Evolutionary conservation across 768 basidiomycete species (phyloP).

Genomic region (Boletus sp.): DNA sequence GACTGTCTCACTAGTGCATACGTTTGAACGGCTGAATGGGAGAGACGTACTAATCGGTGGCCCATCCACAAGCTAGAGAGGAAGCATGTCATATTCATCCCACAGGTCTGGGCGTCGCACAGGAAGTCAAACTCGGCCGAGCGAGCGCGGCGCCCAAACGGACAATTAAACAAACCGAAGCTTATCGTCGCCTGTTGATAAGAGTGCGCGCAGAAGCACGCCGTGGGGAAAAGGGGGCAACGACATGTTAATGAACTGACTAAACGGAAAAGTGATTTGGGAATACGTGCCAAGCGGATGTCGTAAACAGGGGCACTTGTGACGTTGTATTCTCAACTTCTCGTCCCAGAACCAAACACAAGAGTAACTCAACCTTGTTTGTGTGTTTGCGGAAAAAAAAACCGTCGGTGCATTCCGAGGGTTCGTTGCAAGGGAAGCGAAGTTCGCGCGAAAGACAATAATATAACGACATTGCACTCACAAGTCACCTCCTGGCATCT

Average conservation of each 20-base stretch:
- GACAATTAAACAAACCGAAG: constrained; percentile 13
- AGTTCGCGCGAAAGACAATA: not conserved
- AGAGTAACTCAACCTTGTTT: constrained; percentile 17
- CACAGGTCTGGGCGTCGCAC: constrained; percentile 6
- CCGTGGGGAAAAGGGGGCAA: constrained; percentile 11
- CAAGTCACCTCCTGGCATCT: not conserved
- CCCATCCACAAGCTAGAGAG: not conserved
- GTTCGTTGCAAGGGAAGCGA: not conserved
- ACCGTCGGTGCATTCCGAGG: not conserved
- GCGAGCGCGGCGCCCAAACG: not conserved
- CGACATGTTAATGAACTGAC: not conserved
- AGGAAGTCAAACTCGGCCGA: not conserved
- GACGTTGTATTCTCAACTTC: not conserved
- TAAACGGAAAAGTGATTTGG: not conserved
- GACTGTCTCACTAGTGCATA: not conserved
- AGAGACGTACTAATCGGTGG: not conserved
- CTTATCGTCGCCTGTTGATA: not conserved
- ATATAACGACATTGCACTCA: not conserved
- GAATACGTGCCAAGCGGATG: not conserved
- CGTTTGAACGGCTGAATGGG: not conserved
- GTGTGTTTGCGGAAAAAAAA: not conserved
- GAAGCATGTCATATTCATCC: not conserved
- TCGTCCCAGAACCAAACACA: not conserved
- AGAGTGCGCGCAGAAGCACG: constrained; percentile 11
- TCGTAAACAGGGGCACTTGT: constrained; percentile 1